Conservation (phyloP, 75 land plant species). For the Selaginella moellendorffii region DNA sequence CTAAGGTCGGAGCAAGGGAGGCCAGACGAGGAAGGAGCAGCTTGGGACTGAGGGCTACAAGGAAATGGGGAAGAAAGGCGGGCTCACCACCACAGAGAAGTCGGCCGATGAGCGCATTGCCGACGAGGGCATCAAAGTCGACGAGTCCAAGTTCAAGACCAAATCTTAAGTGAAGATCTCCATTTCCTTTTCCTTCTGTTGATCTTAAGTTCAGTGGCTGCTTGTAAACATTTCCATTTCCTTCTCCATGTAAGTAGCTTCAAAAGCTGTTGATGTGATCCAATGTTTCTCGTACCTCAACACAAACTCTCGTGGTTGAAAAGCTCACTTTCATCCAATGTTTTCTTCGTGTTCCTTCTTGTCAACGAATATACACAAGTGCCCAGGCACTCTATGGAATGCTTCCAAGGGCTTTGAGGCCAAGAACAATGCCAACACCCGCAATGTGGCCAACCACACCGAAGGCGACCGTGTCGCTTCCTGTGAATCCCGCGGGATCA, state of each 20-base stretch:
- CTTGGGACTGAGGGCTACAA: conserved; percentile 55
- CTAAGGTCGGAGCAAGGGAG: conserved; percentile 32
- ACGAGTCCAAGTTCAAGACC: conserved; percentile 53
- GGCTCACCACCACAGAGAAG: conserved; percentile 39
- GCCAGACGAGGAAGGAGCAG: conserved; percentile 49
- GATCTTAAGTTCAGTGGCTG: no score
- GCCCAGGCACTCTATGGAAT: no score
- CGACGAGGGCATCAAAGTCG: conserved; percentile 40
- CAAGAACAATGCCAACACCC: conserved; percentile 88
- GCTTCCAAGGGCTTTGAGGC: conserved; percentile 53
- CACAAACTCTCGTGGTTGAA: no score
- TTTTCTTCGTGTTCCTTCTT: no score
- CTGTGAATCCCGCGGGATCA: conserved; percentile 24
- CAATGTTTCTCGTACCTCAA: no score
- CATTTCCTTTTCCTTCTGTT: neutral
- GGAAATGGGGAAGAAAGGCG: conserved; percentile 68
- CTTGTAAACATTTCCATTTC: no score
- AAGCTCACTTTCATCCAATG: no score
- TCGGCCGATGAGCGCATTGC: conserved; percentile 39
- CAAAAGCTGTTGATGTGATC: no score
- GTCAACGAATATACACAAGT: no score
- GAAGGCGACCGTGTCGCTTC: conserved; percentile 79
- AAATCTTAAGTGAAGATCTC: neutral
- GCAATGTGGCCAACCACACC: conserved; percentile 75
- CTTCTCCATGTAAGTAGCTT: no score